These are phyloP conservation scores for Collybiopsis confluens DNA, from an alignment of 768 basidiomycete genomes.

Conservation along the genomic window DNA sequence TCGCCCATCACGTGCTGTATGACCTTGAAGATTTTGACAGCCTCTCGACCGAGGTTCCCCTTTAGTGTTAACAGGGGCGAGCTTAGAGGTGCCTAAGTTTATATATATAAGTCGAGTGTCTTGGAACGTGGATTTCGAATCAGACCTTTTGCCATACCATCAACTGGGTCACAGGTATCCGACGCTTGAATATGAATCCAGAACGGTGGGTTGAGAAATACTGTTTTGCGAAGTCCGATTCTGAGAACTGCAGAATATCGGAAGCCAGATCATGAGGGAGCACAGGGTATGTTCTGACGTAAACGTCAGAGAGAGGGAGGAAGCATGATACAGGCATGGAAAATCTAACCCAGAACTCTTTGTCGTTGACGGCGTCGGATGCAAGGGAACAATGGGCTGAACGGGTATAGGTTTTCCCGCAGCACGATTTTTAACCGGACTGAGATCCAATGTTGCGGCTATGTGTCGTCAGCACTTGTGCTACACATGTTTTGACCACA, in stretches of 20 bases:
- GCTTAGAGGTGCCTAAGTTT: constrained; percentile 50
- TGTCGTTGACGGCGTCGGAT: constrained; percentile 33
- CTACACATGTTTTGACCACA: constrained; percentile 2
- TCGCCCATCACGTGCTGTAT: constrained; percentile 95
- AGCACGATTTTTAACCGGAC: constrained; percentile 65
- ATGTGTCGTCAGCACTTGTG: constrained; percentile 7
- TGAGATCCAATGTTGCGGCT: constrained; percentile 73
- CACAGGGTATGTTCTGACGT: constrained; percentile 63
- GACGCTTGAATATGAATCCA: constrained; percentile 81
- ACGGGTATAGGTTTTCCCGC: constrained; percentile 62
- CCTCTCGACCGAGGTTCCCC: constrained; percentile 65
- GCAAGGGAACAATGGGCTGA: constrained; percentile 29
- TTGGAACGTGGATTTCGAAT: constrained; percentile 2
- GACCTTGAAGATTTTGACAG: constrained; percentile 82
- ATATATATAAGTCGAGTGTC: not conserved
- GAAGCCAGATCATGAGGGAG: constrained; percentile 77
- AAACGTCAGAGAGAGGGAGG: constrained; percentile 13
- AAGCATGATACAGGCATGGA: not conserved
- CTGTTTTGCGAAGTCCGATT: constrained; percentile 78
- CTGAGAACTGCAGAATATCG: constrained; percentile 84
- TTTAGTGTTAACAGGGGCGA: constrained; percentile 74
- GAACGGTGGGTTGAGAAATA: constrained; percentile 91
- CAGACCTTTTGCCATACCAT: constrained; percentile 88
- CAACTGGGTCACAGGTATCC: constrained; percentile 78
- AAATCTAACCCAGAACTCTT: constrained; percentile 61